Conservation (phyloP, 805 yeast genomes). For the Blastobotrys terrestris region DNA sequence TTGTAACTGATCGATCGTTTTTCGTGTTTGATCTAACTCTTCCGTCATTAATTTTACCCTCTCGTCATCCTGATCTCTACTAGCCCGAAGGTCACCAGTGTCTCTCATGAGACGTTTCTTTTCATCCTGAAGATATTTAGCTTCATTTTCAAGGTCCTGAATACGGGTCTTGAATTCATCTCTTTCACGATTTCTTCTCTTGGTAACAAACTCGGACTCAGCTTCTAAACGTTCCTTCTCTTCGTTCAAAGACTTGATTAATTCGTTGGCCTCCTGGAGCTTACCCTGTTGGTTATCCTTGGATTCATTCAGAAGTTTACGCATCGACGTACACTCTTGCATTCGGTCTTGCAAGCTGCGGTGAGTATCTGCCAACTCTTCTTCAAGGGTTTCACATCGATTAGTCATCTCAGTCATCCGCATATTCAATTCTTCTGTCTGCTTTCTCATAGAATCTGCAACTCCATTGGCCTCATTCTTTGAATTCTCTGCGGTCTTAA, state of each 20-base stretch:
- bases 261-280: constrained; percentile 49
- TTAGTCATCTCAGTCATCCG: constrained; percentile 58
- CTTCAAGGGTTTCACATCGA: constrained; percentile 63
- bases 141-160: constrained; percentile 35
- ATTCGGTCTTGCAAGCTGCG: constrained; percentile 72
- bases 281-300: constrained; percentile 52
- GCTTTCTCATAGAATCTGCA: constrained; percentile 23
- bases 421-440: constrained; percentile 37
- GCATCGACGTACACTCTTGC: constrained; percentile 67
- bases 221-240: constrained; percentile 58
- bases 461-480: constrained; percentile 8
- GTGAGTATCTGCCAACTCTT: constrained; percentile 73
- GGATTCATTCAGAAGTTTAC: constrained; percentile 60
- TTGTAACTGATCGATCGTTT: constrained; percentile 19
- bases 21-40: constrained; percentile 25
- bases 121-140: constrained; percentile 32
- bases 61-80: constrained; percentile 24
- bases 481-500: constrained; percentile 8
- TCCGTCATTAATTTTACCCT: constrained; percentile 21
- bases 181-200: constrained; percentile 57
- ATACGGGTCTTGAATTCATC: constrained; percentile 51
- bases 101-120: constrained; percentile 22
- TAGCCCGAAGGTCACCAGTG: constrained; percentile 18
- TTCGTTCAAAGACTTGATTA: constrained; percentile 46
- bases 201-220: constrained; percentile 42